Percentiles rank a stretch among this genome's conserved stretches.
phyloP scores from a whole-genome alignment of 306 rosid genomes.

The Sechiopsis laciniata region DNA sequence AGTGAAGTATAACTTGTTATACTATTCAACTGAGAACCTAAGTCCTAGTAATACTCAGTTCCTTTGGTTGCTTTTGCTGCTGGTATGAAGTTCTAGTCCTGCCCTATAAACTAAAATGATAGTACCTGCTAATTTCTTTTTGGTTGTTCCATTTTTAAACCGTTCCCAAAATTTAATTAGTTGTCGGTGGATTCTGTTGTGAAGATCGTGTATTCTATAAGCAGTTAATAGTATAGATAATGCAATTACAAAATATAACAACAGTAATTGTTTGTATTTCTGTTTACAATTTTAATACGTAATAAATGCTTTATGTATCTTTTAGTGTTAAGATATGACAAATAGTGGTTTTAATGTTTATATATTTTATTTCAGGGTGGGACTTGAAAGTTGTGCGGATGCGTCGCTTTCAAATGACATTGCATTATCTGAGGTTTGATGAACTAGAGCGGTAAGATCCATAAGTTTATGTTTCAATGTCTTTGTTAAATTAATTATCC shows the following conservation, averaged over 20 bases:
- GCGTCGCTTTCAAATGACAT: conserved; percentile 67
- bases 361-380: conserved; percentile 62
- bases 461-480: conserved; percentile 18
- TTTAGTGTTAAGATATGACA: conserved; percentile 5
- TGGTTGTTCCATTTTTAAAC: neutral
- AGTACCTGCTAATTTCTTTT: neutral
- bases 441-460: conserved; percentile 68
- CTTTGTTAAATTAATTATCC: conserved; percentile 4
- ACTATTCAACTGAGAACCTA: conserved; percentile 7
- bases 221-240: neutral
- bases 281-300: neutral
- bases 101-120: neutral
- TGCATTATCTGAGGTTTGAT: conserved; percentile 81
- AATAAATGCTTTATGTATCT: neutral
- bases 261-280: neutral
- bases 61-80: neutral
- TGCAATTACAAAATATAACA: conserved; percentile 9
- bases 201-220: neutral
- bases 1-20: neutral
- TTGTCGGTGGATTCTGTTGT: neutral
- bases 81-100: conserved; percentile 5
- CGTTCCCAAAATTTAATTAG: neutral
- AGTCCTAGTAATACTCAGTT: neutral
- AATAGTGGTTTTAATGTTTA: conserved; percentile 2
- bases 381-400: conserved; percentile 67